phyloP scores from a whole-genome alignment of 495 filamentous ascomycete genomes.

The Hypoxylon fragiforme region DNA sequence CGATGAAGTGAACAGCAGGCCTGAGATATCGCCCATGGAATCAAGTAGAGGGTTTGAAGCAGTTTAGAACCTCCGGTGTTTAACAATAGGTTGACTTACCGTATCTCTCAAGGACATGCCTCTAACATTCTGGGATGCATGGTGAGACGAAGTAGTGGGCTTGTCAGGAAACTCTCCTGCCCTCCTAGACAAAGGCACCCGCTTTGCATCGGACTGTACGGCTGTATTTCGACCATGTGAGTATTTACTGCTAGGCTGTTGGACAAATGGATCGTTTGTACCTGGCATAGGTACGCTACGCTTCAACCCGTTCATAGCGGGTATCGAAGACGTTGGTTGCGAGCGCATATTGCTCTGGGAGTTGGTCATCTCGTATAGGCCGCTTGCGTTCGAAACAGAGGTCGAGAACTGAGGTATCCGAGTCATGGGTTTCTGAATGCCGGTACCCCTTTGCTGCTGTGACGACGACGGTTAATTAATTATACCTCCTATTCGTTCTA shows the following conservation, averaged over 20 bases:
- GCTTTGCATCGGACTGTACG: conserved; percentile 57
- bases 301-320: conserved; percentile 43
- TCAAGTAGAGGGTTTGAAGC: conserved; percentile 1
- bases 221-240: conserved; percentile 34
- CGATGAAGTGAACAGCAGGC: too few relatives aligned
- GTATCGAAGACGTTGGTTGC: conserved; percentile 54
- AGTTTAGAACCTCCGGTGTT: too few relatives aligned
- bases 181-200: conserved; percentile 61
- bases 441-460: conserved; percentile 19
- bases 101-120: conserved; percentile 27
- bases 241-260: conserved; percentile 1
- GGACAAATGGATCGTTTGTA: conserved; percentile 25
- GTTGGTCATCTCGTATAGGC: conserved; percentile 51
- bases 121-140: conserved; percentile 18
- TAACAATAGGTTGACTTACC: conserved; percentile 23
- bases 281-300: conserved; percentile 42
- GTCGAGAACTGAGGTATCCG: conserved; percentile 22
- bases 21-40: neutral
- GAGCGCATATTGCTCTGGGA: conserved; percentile 72
- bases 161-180: conserved; percentile 53
- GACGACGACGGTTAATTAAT: conserved; percentile 12
- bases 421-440: conserved; percentile 15
- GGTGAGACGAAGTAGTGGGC: conserved; percentile 10
- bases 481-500: too few relatives aligned
- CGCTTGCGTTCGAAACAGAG: conserved; percentile 10